Base-by-base conservation (phyloP, 768 basidiomycete genomes). In the Suillus weaverae region DNA sequence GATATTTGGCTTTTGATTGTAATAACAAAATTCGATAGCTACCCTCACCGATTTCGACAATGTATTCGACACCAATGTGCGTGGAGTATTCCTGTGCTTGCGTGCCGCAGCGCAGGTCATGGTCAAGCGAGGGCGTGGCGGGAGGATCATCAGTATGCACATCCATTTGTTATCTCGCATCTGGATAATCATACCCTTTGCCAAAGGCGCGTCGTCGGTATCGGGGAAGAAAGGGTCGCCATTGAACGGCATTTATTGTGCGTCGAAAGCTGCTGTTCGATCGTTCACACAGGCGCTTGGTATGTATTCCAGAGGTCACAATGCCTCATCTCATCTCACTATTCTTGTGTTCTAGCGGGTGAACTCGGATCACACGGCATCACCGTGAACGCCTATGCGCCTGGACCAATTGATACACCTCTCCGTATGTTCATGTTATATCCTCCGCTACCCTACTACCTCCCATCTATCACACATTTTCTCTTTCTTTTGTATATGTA, bases 71-170 rank as follows among this genome's bases (percentile, higher is more conserved):
- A 70, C 79, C 64, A 83, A 83, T 59, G 70, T 69, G 6, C 70
- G 72, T 8, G 80, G 81, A 1, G 67, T 71, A 0, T 80, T 80
- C 41, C 67, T 82, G 1, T 80, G 80, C 67, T 81, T 81, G 69
- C 78, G 79, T 60, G 72, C 76, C 59, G 81, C 82, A 4, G 81
- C 74, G 5, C 53, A 74, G n/a, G 74, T 78, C 61, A 83, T 83
- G 82, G 76, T 82, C 43, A 72, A 71, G 36, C 81, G 81, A 71
- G 80, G 80, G 22, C 67, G 67, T 4, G 81, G 82, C 5, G 82
- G 82, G 0, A 70, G 77, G 43, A 79, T 83, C 33, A 76, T 83
- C 22, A 81, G 81, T 69, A 59, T n/a, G 41, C 26, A 35, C 32
- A 4, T 22, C 13, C 26, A 22, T 62, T 38, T 30, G 1, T 54